Percentiles rank a stretch among this genome's conserved stretches.
Evolutionary conservation across 139 green algal species (phyloP).

Genomic region (Trebouxia sp.): DNA sequence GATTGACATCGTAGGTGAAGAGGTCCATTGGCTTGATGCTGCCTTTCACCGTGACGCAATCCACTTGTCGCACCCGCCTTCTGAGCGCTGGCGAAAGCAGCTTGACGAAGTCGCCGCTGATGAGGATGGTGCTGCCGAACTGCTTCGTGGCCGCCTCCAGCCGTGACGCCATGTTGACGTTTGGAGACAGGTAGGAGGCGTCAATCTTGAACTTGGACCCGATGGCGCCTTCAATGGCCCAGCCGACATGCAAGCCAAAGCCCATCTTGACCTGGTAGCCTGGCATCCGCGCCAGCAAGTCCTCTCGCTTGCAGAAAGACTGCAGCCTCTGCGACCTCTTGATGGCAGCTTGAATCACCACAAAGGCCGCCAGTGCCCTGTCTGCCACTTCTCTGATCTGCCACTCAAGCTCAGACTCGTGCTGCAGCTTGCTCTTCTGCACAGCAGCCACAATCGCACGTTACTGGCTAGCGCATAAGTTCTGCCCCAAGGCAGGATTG

Average conservation of each 20-base stretch:
- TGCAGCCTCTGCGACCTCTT: slow-evolving; percentile 62
- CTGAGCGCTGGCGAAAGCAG: slow-evolving; percentile 46
- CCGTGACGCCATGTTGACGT: slow-evolving; percentile 96
- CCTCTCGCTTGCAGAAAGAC: slow-evolving; percentile 47
- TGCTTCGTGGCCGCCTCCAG: slow-evolving; percentile 97
- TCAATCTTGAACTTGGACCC: slow-evolving; percentile 96
- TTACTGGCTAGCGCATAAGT: too few species aligned
- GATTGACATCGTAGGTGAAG: slow-evolving; percentile 78
- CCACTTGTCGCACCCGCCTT: slow-evolving; percentile 71
- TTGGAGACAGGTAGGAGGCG: slow-evolving; percentile 92
- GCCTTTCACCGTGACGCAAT: slow-evolving; percentile 92
- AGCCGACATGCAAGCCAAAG: slow-evolving; percentile 94
- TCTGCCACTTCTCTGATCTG: slow-evolving; percentile 60
- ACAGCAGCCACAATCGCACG: too few species aligned
- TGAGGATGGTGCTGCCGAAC: slow-evolving; percentile 83
- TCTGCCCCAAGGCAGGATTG: too few species aligned
- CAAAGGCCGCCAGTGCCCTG: slow-evolving; percentile 86
- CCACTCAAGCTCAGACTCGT: not conserved
- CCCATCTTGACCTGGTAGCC: slow-evolving; percentile 82
- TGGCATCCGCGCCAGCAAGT: slow-evolving; percentile 79
- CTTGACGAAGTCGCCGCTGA: slow-evolving; percentile 79
- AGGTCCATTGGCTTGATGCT: slow-evolving; percentile 77
- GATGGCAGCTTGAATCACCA: slow-evolving; percentile 82
- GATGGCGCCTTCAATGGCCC: slow-evolving; percentile 97
- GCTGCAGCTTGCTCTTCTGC: not conserved